Base-by-base conservation (phyloP, 306 rosid genomes). In the Cicer cuneatum region DNA sequence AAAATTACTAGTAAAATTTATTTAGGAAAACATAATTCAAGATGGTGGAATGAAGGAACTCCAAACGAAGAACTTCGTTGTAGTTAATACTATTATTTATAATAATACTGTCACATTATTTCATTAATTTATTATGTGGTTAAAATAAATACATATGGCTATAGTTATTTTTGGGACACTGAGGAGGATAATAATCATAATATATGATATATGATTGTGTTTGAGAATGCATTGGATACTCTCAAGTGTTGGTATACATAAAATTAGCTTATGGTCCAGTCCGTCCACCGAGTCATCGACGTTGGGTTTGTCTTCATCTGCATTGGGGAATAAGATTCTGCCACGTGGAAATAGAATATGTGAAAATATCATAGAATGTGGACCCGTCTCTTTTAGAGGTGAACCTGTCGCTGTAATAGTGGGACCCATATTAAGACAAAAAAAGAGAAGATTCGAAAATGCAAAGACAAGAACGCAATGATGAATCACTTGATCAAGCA, bases 201-300 rank as follows among this genome's bases (percentile, higher is more conserved):
- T 24, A 2, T 24, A 24, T 24, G 33, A 24, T 24, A 2, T 24
- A 24, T 24, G 33, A 24, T 24, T 3, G n/a, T 43, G 10, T 11
- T 29, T 7, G 46, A 38, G 66, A 6, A 19, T 4, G 79, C 88
- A 82, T 88, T 38, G 87, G 92, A 88, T 88, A 40, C 88, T 63
- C 84, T 82, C 4, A 84, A 39, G 18, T 38, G 76, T 35, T 16
- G 73, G 78, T 57, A 67, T 52, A 71, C 43, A 24, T 24, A 24
- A 2, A 2, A 24, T 24, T 7, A 33, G 76, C 18, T 47, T 72
- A 61, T 63, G 69, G 33, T 24, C 33, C 33, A 24, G 69, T 62
- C 78, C 71, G 35, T 56, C 56, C 80, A 42, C 7, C 18, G 51
- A 13, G 19, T 63, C 70, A 70, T 66, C 77, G 29, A 81, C 80